These are phyloP conservation scores for Metrosideros polymorpha DNA, from an alignment of 441 rosid species.

Conservation along the genomic window DNA sequence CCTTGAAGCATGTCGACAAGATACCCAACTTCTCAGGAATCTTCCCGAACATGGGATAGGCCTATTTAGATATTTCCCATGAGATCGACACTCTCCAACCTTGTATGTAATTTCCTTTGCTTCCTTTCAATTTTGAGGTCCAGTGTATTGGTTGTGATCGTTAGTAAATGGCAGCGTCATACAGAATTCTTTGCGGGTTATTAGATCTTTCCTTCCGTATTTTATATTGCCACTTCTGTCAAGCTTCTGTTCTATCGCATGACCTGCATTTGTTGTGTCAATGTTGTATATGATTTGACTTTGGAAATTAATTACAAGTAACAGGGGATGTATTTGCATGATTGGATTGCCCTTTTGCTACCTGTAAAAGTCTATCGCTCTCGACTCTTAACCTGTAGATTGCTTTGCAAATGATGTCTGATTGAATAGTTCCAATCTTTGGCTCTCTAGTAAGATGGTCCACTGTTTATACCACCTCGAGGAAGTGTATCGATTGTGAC, in stretches of 20 bases:
- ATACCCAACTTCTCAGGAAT: constrained; percentile 91
- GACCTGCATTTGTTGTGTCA: not conserved
- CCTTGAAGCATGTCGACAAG: constrained; percentile 81
- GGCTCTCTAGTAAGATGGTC: not conserved
- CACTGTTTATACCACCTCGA: not conserved
- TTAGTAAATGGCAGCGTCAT: constrained; percentile 19
- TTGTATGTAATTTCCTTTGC: constrained; percentile 20
- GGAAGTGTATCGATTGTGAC: not conserved
- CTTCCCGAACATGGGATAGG: constrained; percentile 47
- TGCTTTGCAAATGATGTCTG: not conserved
- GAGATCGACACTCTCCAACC: not conserved
- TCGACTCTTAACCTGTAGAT: not conserved
- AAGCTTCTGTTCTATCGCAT: constrained; percentile 4
- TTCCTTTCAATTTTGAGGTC: constrained; percentile 3
- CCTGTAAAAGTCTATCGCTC: not conserved
- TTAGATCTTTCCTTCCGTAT: constrained; percentile 5
- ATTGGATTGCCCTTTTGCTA: not conserved
- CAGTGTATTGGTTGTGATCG: constrained; percentile 1
- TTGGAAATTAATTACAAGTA: not conserved
- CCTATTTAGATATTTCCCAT: not conserved
- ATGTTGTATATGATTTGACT: not conserved
- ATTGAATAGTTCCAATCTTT: not conserved
- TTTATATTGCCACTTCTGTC: not conserved
- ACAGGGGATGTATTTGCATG: not conserved
- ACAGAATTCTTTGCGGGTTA: constrained; percentile 16